These are phyloP conservation scores for Boletus sensibilis DNA, from an alignment of 768 basidiomycete species.

Conservation along the genomic window DNA sequence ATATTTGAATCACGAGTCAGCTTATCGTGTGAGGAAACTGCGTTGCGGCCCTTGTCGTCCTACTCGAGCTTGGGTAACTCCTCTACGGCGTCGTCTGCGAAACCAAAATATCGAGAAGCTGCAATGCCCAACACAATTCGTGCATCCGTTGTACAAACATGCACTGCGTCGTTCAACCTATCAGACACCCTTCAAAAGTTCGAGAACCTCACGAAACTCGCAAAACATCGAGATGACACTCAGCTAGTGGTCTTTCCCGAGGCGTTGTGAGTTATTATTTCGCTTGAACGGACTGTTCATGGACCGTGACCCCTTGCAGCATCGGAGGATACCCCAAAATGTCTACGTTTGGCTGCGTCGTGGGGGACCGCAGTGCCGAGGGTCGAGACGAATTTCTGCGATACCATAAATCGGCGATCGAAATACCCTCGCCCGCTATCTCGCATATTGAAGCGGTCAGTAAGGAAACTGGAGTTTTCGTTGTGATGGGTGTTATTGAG, in stretches of 20 bases:
- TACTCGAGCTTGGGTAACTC: neutral
- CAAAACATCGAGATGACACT: conserved; percentile 44
- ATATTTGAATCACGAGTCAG: neutral
- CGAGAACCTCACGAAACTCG: conserved; percentile 43
- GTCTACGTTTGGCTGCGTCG: conserved; percentile 42
- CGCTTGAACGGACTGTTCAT: neutral
- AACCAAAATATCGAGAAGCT: neutral
- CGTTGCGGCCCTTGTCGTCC: neutral
- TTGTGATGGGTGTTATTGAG: conserved; percentile 62
- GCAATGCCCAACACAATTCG: conserved; percentile 37
- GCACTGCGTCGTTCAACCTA: conserved; percentile 46
- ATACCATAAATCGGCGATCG: conserved; percentile 55
- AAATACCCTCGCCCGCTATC: conserved; percentile 52
- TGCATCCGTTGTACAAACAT: conserved; percentile 54
- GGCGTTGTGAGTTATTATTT: conserved; percentile 45
- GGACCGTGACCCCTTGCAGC: conserved; percentile 25
- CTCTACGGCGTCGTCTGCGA: neutral
- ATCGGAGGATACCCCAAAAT: conserved; percentile 62
- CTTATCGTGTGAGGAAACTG: neutral
- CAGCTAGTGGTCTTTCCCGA: conserved; percentile 58
- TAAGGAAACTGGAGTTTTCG: conserved; percentile 47
- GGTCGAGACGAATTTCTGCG: conserved; percentile 60
- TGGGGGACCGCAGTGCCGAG: conserved; percentile 48
- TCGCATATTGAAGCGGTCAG: conserved; percentile 48
- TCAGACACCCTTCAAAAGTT: conserved; percentile 49